Percentiles rank a stretch among this genome's conserved stretches.
Evolutionary conservation across 257 asterid species (phyloP).

Genomic region (Jacaranda mimosifolia): DNA sequence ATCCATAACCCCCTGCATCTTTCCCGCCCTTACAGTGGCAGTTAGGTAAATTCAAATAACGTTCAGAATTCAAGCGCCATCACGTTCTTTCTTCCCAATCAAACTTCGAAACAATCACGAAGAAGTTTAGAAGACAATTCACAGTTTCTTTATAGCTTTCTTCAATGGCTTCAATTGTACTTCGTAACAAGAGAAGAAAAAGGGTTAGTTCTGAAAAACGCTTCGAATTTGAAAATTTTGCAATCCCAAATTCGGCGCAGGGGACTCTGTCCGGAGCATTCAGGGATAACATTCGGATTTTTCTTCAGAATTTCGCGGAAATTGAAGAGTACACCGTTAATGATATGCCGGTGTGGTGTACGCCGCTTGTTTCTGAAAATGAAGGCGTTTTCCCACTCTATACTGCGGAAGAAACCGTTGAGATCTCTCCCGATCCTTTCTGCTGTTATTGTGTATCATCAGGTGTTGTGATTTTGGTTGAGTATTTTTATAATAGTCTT

Average conservation of each 20-base stretch:
- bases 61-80: constrained; percentile 58
- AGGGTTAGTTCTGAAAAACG: constrained; percentile 49
- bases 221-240: constrained; percentile 51
- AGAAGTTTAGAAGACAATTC: background rate
- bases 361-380: constrained; percentile 43
- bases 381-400: constrained; percentile 66
- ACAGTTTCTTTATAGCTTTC: constrained; percentile 31
- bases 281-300: constrained; percentile 60
- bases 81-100: constrained; percentile 35
- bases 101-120: constrained; percentile 31
- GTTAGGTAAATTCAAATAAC: constrained; percentile 22
- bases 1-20: constrained; percentile 1
- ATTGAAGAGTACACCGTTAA: constrained; percentile 48
- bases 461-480: constrained; percentile 48
- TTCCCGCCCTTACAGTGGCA: constrained; percentile 50
- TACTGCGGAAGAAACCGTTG: constrained; percentile 71
- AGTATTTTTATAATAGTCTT: background rate
- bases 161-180: constrained; percentile 56
- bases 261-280: constrained; percentile 55
- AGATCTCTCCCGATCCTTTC: constrained; percentile 54
- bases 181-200: constrained; percentile 41
- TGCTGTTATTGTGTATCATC: constrained; percentile 72
- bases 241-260: constrained; percentile 36
- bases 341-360: constrained; percentile 71
- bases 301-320: constrained; percentile 61